Evolutionary conservation across 495 filamentous ascomycete species (phyloP).

Genomic region (Trichodelitschia bisporula): DNA sequence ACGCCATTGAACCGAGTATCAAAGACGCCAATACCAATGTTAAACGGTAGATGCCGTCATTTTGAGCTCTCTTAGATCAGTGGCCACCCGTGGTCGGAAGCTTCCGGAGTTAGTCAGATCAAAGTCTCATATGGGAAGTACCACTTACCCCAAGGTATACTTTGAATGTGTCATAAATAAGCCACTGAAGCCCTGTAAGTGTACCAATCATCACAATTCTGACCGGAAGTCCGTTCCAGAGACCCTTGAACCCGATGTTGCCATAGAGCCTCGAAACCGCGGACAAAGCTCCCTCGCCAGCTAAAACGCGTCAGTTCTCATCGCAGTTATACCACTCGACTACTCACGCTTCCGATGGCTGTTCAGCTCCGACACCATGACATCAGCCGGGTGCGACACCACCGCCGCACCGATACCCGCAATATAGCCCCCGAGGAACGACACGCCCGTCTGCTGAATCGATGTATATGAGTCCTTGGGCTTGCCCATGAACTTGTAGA

Average conservation of each 20-base stretch:
- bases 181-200: slow-evolving; percentile 41
- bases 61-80: too few species aligned
- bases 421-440: slow-evolving; percentile 47
- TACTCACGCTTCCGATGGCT: slow-evolving; percentile 32
- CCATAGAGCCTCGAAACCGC: slow-evolving; percentile 42
- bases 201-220: slow-evolving; percentile 41
- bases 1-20: too few species aligned
- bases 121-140: neutral
- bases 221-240: slow-evolving; percentile 46
- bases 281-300: slow-evolving; percentile 34
- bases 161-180: slow-evolving; percentile 61
- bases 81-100: slow-evolving; percentile 42
- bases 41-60: too few species aligned
- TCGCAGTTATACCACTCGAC: slow-evolving; percentile 1
- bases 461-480: slow-evolving; percentile 37
- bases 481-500: slow-evolving; percentile 36
- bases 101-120: slow-evolving; percentile 2
- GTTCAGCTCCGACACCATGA: slow-evolving; percentile 52
- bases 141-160: slow-evolving; percentile 31
- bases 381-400: slow-evolving; percentile 23
- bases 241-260: slow-evolving; percentile 43
- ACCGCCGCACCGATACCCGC: slow-evolving; percentile 46
- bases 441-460: slow-evolving; percentile 41
- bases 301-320: slow-evolving; percentile 14
- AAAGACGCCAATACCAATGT: too few species aligned